Evolutionary conservation across 257 asterid genomes (phyloP).

Genomic region (Solanum clarkiae): DNA sequence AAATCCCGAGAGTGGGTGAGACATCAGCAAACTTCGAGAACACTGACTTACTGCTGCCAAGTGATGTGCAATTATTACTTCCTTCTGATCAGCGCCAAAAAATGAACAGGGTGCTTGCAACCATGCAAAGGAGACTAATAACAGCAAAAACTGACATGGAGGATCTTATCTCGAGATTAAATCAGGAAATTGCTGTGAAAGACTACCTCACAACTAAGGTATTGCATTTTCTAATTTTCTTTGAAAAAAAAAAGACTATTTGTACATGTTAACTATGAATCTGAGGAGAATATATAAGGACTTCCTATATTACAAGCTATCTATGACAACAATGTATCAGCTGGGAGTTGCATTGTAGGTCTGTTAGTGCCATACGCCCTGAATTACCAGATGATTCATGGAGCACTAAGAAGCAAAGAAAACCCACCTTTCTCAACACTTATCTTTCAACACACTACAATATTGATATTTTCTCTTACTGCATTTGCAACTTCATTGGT

Average conservation of each 20-base stretch:
- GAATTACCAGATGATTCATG: not conserved
- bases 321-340: not conserved
- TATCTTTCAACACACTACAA: not conserved
- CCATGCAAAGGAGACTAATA: conserved; percentile 64
- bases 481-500: not conserved
- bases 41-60: conserved; percentile 42
- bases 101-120: conserved; percentile 55
- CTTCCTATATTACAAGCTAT: not conserved
- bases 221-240: not conserved
- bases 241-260: not conserved
- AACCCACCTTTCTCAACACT: not conserved
- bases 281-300: not conserved
- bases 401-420: not conserved
- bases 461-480: not conserved
- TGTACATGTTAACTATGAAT: not conserved
- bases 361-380: not conserved
- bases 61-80: conserved; percentile 55
- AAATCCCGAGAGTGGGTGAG: conserved; percentile 34
- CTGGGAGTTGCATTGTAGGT: not conserved
- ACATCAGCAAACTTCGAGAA: conserved; percentile 26
- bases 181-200: conserved; percentile 90
- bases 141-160: conserved; percentile 96
- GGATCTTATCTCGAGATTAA: conserved; percentile 91
- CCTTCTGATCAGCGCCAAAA: conserved; percentile 83
- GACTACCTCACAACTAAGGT: conserved; percentile 93